These are phyloP conservation scores for Pyrenophora tritici-repentis DNA, from an alignment of 2,329 filamentous ascomycete genomes.

Conservation along the genomic window DNA sequence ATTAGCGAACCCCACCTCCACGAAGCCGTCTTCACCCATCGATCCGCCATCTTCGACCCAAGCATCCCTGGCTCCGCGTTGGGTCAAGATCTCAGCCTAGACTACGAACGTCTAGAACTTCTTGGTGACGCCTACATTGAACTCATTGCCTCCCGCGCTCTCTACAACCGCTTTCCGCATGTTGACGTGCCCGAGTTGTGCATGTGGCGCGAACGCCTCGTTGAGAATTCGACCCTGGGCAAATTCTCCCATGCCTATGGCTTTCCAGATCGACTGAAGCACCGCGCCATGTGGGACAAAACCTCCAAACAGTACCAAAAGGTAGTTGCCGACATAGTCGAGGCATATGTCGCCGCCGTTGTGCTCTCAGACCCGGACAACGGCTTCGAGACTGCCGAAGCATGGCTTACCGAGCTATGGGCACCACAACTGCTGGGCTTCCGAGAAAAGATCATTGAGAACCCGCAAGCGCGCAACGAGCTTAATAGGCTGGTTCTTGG, in stretches of 20 bases:
- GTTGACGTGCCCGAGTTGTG: conserved; percentile 71
- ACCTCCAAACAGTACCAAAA: conserved; percentile 59
- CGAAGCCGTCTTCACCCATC: conserved; percentile 69
- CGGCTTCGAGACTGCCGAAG: conserved; percentile 65
- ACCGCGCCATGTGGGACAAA: conserved; percentile 49
- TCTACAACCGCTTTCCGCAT: conserved; percentile 72
- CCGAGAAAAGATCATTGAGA: conserved; percentile 41
- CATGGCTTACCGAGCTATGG: conserved; percentile 81
- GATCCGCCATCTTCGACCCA: conserved; percentile 26
- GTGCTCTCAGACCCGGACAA: conserved; percentile 68
- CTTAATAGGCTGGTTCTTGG: conserved; percentile 44
- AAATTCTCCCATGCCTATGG: conserved; percentile 72
- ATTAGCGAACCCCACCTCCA: conserved; percentile 66
- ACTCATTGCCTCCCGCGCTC: conserved; percentile 73
- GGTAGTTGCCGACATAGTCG: conserved; percentile 83
- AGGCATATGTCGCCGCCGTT: conserved; percentile 83
- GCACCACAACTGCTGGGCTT: conserved; percentile 46
- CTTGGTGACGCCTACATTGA: conserved; percentile 87
- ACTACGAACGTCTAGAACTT: conserved; percentile 86
- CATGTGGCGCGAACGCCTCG: conserved; percentile 75
- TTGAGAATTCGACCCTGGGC: conserved; percentile 80
- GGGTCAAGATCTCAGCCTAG: conserved; percentile 32
- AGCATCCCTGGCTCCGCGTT: conserved; percentile 24
- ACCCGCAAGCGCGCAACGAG: conserved; percentile 47
- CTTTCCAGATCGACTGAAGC: conserved; percentile 66